phyloP scores from a whole-genome alignment of 768 basidiomycete genomes.

The Suillus subluteus region DNA sequence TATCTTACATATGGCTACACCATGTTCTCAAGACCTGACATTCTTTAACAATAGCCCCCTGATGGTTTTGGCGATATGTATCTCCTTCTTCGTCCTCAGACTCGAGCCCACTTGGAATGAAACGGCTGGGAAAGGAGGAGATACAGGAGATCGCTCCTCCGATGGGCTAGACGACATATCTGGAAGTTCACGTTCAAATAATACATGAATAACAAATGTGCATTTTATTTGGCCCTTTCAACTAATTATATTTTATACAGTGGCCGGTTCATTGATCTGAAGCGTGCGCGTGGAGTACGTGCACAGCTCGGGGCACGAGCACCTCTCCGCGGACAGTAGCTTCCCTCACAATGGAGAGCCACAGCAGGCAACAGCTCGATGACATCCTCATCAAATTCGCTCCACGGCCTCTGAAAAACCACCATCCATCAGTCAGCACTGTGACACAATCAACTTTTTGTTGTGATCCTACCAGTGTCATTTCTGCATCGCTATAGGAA shows the following conservation, averaged over 20 bases:
- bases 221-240: background rate
- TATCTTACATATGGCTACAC: background rate
- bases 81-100: background rate
- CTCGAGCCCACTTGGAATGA: conserved; percentile 32
- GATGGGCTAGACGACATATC: background rate
- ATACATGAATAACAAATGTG: background rate
- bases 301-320: background rate
- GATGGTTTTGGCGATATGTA: background rate
- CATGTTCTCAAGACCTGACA: background rate
- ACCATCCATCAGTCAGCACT: background rate
- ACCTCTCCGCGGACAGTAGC: background rate
- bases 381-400: background rate
- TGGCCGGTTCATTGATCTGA: background rate
- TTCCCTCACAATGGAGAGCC: background rate
- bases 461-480: background rate
- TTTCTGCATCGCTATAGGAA: background rate
- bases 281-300: background rate
- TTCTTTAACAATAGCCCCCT: background rate
- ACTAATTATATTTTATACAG: background rate
- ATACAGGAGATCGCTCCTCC: conserved; percentile 45
- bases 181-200: background rate
- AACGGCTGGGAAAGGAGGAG: conserved; percentile 61
- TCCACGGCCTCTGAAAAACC: background rate
- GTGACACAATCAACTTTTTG: background rate
- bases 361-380: background rate